Evolutionary conservation across 2,329 filamentous ascomycete species (phyloP), one percentile per base, ranked within the genome.

Genomic region (Phyllosticta capitalensis): DNA sequence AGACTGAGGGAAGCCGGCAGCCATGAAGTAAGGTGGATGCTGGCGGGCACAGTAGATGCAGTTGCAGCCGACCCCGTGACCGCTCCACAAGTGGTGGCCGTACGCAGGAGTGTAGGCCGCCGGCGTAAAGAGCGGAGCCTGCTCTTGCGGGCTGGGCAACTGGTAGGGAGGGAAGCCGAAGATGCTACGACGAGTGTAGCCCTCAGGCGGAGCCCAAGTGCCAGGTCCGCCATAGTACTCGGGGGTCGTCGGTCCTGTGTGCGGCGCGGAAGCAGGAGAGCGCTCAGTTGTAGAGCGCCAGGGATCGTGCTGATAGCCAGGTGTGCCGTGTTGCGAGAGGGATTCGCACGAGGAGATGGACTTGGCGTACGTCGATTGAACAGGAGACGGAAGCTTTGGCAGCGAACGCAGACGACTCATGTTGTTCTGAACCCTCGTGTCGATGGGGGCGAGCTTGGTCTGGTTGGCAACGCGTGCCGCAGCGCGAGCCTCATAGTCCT

Each of bases 371-470:
- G 54, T 24, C 33, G 48, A 52, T 38, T 59, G 58, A 24, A 60
- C 49, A 12, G 58, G 58, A 3, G 58, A 60, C 26, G 53, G 58
- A 19, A 60, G 54, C 58, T 56, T 56, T 19, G 50, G 50, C 24
- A 59, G 51, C 58, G 58, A 59, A 48, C 58, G 58, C 19, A 59
- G 38, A 45, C 52, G 57, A 26, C 33, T 55, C 26, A 59, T 38
- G 50, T 53, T 56, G 61, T 82, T 78, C 63, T 82, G 75, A 60
- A 87, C 74, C 63, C 81, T 85, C 56, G 85, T 88, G 66, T 88
- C 83, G 63, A 89, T 81, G 30, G 84, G 83, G 55, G 81, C 81
- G 64, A 87, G 73, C 67, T 79, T 78, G 64, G 64, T 68, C 58
- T 64, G 61, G 12, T 75, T 71, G 26, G 68, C 68, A 33, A 67